Evolutionary conservation across 176 grass and related monocot species (phyloP), one percentile per base, ranked within the genome.

Genomic region (Carex kokanica): DNA sequence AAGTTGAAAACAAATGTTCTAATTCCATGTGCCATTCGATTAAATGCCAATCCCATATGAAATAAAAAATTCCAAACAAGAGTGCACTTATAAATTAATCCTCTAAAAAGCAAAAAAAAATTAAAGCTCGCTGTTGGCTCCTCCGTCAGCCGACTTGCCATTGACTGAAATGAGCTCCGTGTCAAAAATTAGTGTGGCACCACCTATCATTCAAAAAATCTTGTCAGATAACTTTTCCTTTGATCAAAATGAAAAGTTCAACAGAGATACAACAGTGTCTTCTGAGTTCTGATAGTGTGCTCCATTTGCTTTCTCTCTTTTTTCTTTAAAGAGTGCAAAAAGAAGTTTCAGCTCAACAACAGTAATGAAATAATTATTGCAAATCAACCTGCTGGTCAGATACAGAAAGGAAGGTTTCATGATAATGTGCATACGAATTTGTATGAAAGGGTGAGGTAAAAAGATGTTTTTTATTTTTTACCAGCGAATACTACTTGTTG

Each of bases 131-230:
- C 75, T 90, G n/a, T 88, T 86, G 3, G 73, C 25, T 0, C 69
- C 20, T 38, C 38, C 64, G 15, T 32, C 17, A 8, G 87, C 89
- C 11, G 91, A 79, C 84, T 93, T 93, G 21, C 89, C 92, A 82
- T 91, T 94, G 0, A 98, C 87, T 3, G 95, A 86, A 17, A 98
- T 90, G 60, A 98, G 92, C 79, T 98, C 95, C 0, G 95, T 90
- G 65, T 95, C 95, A 18, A 98, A 98, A 43, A 95, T 80, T 10
- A 98, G 88, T 58, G 95, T 93, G 0, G 95, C 90, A 36, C 95
- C 95, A 78, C 95, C 92, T 98, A 40, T 79, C 5, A 54, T 78
- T 45, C 24, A 54, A 78, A 93, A 54, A 0, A n/a, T 8, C 5
- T 13, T 1, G 25, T 83, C 54, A 90, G 78, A 16, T 17, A 9